phyloP scores from a whole-genome alignment of 1,284 basidiomycete species.

The Cryptococcus neoformans region DNA sequence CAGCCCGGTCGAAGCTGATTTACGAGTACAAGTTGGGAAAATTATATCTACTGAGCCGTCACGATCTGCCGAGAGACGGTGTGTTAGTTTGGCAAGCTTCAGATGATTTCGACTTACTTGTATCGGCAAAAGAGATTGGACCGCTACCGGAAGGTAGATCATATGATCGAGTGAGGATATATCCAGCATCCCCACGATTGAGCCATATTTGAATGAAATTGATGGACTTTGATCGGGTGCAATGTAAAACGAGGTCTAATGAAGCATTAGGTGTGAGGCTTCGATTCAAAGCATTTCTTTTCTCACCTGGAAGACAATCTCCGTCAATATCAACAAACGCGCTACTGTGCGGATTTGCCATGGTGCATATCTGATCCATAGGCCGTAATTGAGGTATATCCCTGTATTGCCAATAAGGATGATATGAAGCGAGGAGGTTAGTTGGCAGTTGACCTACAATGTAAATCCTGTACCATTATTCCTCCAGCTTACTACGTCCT shows the following conservation, averaged over 20 bases:
- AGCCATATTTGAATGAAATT: constrained; percentile 87
- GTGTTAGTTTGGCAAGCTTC: neutral
- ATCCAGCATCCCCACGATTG: constrained; percentile 73
- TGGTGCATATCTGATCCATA: constrained; percentile 56
- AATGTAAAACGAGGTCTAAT: constrained; percentile 84
- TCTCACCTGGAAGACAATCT: constrained; percentile 83
- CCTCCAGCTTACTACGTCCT: constrained; percentile 18
- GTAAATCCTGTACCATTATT: constrained; percentile 28
- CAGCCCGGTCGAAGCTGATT: constrained; percentile 64
- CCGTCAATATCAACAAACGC: constrained; percentile 95
- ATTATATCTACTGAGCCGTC: constrained; percentile 97
- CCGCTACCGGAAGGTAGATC: constrained; percentile 73
- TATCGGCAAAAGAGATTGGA: constrained; percentile 83
- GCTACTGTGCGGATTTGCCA: constrained; percentile 88
- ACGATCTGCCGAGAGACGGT: constrained; percentile 59
- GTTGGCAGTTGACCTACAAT: constrained; percentile 13
- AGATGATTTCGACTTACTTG: constrained; percentile 58
- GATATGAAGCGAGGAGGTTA: neutral
- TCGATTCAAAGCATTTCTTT: constrained; percentile 1
- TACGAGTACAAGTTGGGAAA: constrained; percentile 75
- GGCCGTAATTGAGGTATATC: constrained; percentile 35
- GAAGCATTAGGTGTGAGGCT: neutral
- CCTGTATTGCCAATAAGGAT: constrained; percentile 5
- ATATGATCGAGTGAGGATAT: constrained; percentile 65
- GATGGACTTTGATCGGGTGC: constrained; percentile 55